phyloP scores from a whole-genome alignment of 2,329 filamentous ascomycete species.

The Phyllosticta ampelicida region DNA sequence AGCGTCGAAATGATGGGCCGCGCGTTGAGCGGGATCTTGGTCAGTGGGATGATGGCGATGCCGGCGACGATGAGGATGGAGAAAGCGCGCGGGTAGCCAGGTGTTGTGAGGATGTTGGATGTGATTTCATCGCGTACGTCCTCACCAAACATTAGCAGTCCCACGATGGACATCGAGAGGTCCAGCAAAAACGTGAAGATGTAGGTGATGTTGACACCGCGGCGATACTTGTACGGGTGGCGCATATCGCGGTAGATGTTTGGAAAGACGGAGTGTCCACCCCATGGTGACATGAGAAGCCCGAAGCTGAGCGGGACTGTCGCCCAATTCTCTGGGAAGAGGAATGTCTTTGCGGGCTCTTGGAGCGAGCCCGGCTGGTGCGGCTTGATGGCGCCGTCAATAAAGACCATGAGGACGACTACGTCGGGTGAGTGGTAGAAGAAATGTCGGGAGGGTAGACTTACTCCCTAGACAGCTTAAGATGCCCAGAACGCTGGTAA shows the following conservation, averaged over 20 bases:
- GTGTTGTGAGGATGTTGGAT: conserved; percentile 68
- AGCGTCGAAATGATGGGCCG: conserved; percentile 78
- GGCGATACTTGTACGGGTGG: conserved; percentile 70
- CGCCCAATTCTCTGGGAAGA: conserved; percentile 78
- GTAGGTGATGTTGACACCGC: conserved; percentile 70
- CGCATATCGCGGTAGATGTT: conserved; percentile 73
- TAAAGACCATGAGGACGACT: conserved; percentile 76
- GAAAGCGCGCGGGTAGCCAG: conserved; percentile 61
- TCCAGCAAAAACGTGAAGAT: conserved; percentile 78
- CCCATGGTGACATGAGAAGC: conserved; percentile 71
- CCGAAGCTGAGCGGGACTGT: conserved; percentile 83
- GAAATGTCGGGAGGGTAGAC: conserved; percentile 28
- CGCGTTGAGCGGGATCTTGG: conserved; percentile 79
- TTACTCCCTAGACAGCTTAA: conserved; percentile 77
- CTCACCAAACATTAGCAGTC: conserved; percentile 91
- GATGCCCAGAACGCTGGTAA: conserved; percentile 89
- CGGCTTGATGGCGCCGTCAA: conserved; percentile 79
- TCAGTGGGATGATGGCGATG: conserved; percentile 86
- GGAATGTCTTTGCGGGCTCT: conserved; percentile 65
- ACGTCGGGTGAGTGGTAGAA: background rate
- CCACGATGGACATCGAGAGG: conserved; percentile 67
- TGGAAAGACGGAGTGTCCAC: conserved; percentile 66
- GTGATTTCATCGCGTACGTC: conserved; percentile 82
- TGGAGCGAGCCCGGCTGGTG: conserved; percentile 70
- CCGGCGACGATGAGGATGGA: conserved; percentile 75